Evolutionary conservation across 345 rosid species (phyloP), one percentile per base, ranked within the genome.

Genomic region (Durio zibethinus): DNA sequence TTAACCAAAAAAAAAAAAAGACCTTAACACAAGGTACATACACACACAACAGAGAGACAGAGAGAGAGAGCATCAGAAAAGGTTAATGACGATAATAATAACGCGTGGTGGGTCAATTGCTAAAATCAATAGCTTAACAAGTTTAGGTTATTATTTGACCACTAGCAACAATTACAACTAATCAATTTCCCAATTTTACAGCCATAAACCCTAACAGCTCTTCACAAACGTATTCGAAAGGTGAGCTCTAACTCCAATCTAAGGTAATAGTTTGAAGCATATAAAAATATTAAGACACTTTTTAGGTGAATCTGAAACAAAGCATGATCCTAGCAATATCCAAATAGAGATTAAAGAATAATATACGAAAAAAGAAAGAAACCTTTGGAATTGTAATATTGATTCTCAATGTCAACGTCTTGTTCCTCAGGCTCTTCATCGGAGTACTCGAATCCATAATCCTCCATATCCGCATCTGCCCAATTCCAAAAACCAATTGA

Each of bases 381-480:
- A 90, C 98, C 98, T 91, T 93, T 97, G 42, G 99, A 89, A 80
- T 91, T 97, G 79, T 97, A 97, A 66, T 97, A 97, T 77, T 97
- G 99, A 69, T 97, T 97, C 88, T 97, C 99, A 73, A 92, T 97
- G 74, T 91, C 98, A 78, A 92, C 98, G 74, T 97, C 98, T 83
- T 97, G 97, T 64, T 97, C 98, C 81, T 97, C 97, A 9, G 93
- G 99, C 84, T 97, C 99, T 81, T 94, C 98, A 57, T 97, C 98
- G 40, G 99, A 97, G 88, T 97, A 97, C 82, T 89, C 99, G 70
- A 92, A 91, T 47, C 99, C 99, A 71, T 97, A 97, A 83, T 97
- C 99, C 80, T 94, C 99, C 99, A 97, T 97, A 87, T 97, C 99
- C 42, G 97, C 98, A 89, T 97, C 99, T 97, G 89, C 29, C 31